Conservation (phyloP, 1,284 basidiomycete species). For the Pascua guehoae region DNA sequence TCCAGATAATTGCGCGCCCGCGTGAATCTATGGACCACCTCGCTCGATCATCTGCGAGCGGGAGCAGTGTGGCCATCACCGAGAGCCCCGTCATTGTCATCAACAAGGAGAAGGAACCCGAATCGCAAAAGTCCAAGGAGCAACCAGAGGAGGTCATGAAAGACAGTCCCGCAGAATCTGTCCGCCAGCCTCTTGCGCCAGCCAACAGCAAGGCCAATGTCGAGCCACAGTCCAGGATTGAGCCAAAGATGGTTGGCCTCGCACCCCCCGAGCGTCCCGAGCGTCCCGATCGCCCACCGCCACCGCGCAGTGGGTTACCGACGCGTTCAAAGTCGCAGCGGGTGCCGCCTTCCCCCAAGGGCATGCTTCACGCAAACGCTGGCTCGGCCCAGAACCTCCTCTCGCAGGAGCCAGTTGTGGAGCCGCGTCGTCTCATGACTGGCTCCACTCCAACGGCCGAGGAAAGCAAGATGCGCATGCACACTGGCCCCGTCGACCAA, state of each 20-base stretch:
- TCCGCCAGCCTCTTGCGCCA: constrained; percentile 6
- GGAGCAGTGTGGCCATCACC: constrained; percentile 23
- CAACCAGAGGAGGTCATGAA: background rate
- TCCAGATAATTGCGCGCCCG: background rate
- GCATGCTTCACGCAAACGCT: background rate
- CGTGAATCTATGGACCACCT: constrained; percentile 4
- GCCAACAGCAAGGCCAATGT: constrained; percentile 33
- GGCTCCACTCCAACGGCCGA: constrained; percentile 24
- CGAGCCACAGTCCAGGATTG: constrained; percentile 20
- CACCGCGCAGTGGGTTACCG: background rate
- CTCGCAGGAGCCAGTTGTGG: background rate
- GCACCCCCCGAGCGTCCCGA: too few species aligned
- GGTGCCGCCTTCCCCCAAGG: background rate
- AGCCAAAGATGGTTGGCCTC: constrained; percentile 2
- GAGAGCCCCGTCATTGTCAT: constrained; percentile 20
- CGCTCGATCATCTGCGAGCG: constrained; percentile 13
- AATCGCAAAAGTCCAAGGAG: background rate
- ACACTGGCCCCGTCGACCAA: constrained; percentile 90
- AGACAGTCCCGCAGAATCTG: background rate
- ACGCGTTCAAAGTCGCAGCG: constrained; percentile 14
- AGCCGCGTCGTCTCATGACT: background rate
- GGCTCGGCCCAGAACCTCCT: background rate
- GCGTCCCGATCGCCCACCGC: too few species aligned
- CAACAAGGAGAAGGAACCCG: constrained; percentile 4
- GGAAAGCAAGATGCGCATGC: constrained; percentile 69